Base-by-base conservation (phyloP, 768 basidiomycete genomes). In the Nidularia sp. region DNA sequence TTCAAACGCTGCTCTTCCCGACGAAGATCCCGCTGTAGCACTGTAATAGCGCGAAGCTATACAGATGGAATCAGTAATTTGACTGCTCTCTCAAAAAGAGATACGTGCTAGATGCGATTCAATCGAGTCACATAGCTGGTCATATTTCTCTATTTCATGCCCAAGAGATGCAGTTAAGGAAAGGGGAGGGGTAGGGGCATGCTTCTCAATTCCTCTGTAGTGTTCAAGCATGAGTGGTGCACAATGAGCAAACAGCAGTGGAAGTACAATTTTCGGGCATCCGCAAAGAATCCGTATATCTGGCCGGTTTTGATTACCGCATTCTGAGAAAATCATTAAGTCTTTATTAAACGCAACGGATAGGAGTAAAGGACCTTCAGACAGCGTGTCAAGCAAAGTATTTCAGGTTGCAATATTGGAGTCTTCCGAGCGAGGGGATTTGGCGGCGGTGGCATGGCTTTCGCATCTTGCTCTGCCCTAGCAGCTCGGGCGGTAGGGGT, bases 71-170 rank as follows among this genome's bases (percentile, higher is more conserved):
- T 15, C 32, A n/a, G 34, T 51, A 15, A 48, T 48, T 52, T 13
- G 22, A 35, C 22, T 45, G 44, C 50, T 50, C 22, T 34, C 25
- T n/a, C 10, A 52, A n/a, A 15, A 18, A 44, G 47, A 41, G 36
- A 29, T 34, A 68, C 83, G 65, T 65, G 83, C 90, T 57, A 93
- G 59, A 49, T 83, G 81, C 39, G 82, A 77, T 64, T 92, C 90
- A 47, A 93, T 81, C 1, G 83, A 72, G 61, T 93, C 90, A 59
- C 88, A 89, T 4, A 90, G 55, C 58, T 90, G 87, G 60, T 92
- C 88, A 57, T 86, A 92, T 60, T 80, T 85, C 62, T 91, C 88
- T 2, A 90, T 71, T 60, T 90, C 88, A 35, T 80, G 80, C 12
- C 88, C 85, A 34, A 93, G 73, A 13, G 85, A 76, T 2, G 81